Base-by-base conservation (phyloP, 495 filamentous ascomycete species). In the Penicillium chermesinum region DNA sequence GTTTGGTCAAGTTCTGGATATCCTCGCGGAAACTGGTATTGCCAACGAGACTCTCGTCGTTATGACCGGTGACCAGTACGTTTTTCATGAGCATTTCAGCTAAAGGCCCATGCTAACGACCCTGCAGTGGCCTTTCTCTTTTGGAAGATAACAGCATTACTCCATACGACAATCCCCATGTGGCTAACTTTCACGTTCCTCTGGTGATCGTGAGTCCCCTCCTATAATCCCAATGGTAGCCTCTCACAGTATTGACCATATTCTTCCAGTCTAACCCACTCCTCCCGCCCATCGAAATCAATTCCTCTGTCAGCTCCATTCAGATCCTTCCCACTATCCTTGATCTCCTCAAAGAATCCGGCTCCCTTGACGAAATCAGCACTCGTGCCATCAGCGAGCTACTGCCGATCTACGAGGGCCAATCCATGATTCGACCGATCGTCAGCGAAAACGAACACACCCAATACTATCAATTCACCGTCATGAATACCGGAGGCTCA, bases 271-370 rank as follows among this genome's bases (percentile, higher is more conserved):
- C 71, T 3, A 72, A 78, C 51, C 75, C 75, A 0, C 53, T 65
- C 21, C 57, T 78, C 0, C 73, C 74, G 1, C 51, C 63, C 2
- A 59, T 76, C 40, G 58, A 73, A 25, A 42, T 78, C 30, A 61
- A 65, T 43, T 64, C 62, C 37, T 70, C 72, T 4, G 69, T 73
- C 4, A 71, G 67, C n/a, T 69, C 66, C 0, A 52, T 65, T 20
- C 66, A 75, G 30, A 75, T 78, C 27, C 44, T 78, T 3, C 75
- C 75, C 1, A 78, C 70, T 2, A 70, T 78, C 41, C 62, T 78
- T 13, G 75, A 78, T 46, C 59, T 78, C 12, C 58, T 78, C 16
- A 61, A 71, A 19, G 62, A 67, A 42, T 75, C 75, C 16, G 58
- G 55, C 30, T 75, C 72, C 12, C 59, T 75, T 21, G 61, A 65